Base-by-base conservation (phyloP, 2,329 filamentous ascomycete genomes). In the Aspergillus transmontanensis region DNA sequence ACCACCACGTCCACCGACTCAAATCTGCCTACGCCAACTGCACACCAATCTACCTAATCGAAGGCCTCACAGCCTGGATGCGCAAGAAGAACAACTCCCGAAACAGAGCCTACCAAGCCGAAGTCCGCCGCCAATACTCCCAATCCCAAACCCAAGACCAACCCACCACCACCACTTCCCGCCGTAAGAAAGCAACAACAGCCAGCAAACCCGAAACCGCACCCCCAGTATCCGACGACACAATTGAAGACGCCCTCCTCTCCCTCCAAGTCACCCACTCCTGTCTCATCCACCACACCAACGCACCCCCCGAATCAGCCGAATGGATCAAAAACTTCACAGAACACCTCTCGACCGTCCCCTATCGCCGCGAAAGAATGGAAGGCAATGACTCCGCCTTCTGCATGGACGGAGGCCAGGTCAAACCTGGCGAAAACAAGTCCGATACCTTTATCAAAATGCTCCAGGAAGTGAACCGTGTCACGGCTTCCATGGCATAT, bases 351-450 rank as follows among this genome's bases (percentile, higher is more conserved):
- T 90, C 90, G 9, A 91, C 89, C 1, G 87, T 90, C 26, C 91
- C 90, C 0, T 94, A 94, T 75, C 86, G 87, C 16, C 74, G 71
- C 7, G 78, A 82, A 60, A 74, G 78, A 36, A 79, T 81, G 59
- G 82, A 84, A 1, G 72, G 80, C 2, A 87, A 81, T 19, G 76
- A 81, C 68, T 75, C 79, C 4, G 77, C 85, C 0, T 94, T 94
- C 74, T 94, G 91, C 77, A 93, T 94, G 89, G 90, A 92, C 59
- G 81, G 83, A 0, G 91, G 91, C 0, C 91, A 94, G 76, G 89
- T 94, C 48, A 87, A 86, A 60, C 86, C 88, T 0, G 91, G 91
- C 32, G 86, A 90, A 32, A 85, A 87, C 50, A 78, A 84, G 2
- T 75, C 80, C 7, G 91, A 94, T 69, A 92, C 88, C 0, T 94